Conservation (phyloP, 2,329 filamentous ascomycete genomes). For the Aspergillus spinulosporus region DNA sequence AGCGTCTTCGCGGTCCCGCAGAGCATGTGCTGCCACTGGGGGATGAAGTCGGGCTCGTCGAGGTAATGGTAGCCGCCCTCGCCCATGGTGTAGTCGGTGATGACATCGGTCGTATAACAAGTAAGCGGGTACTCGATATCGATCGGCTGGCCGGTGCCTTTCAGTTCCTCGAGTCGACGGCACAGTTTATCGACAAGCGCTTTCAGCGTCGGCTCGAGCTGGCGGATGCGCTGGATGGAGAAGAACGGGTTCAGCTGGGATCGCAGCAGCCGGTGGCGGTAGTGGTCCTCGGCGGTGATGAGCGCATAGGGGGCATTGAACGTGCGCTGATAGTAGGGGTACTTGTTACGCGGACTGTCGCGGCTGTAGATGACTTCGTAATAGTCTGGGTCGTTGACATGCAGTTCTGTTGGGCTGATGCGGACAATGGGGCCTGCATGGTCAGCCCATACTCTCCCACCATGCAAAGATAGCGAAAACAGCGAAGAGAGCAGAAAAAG, state of each 20-base stretch:
- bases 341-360: slow-evolving; percentile 34
- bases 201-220: slow-evolving; percentile 26
- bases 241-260: slow-evolving; percentile 40
- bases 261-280: slow-evolving; percentile 34
- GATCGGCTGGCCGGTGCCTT: slow-evolving; percentile 20
- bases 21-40: slow-evolving; percentile 33
- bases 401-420: slow-evolving; percentile 35
- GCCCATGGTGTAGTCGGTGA: slow-evolving; percentile 47
- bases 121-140: slow-evolving; percentile 36
- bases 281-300: slow-evolving; percentile 34
- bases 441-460: neutral
- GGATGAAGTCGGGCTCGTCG: slow-evolving; percentile 33
- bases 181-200: slow-evolving; percentile 28
- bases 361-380: slow-evolving; percentile 34
- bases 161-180: slow-evolving; percentile 24
- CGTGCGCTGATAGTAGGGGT: slow-evolving; percentile 28
- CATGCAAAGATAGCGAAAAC: too few relatives aligned
- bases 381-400: slow-evolving; percentile 32
- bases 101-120: slow-evolving; percentile 48
- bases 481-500: too few relatives aligned
- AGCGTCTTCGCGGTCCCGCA: slow-evolving; percentile 22
- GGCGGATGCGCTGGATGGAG: slow-evolving; percentile 30
- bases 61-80: slow-evolving; percentile 31
- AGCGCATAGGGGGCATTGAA: slow-evolving; percentile 33
- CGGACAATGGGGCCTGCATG: slow-evolving; percentile 34